Conservation (phyloP, 257 asterid genomes). For the Penstemon barbatus region DNA sequence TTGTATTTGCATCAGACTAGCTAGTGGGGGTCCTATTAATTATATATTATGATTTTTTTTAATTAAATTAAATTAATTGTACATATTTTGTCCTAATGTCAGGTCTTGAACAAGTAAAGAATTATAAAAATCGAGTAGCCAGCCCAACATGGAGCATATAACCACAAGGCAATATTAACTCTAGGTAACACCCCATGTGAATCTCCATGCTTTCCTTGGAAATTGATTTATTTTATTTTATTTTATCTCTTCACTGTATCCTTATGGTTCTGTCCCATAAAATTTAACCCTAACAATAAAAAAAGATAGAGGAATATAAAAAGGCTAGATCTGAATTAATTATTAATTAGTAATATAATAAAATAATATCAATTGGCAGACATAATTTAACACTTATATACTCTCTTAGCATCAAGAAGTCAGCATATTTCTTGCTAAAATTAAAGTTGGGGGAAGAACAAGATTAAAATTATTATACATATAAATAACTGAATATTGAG, state of each 20-base stretch:
- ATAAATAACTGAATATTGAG: no score
- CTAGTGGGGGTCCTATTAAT: no score
- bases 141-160: slow-evolving; percentile 35
- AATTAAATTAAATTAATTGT: background rate
- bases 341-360: background rate
- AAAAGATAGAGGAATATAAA: background rate
- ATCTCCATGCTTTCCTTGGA: slow-evolving; percentile 41
- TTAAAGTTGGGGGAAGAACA: slow-evolving; percentile 6
- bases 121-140: slow-evolving; percentile 23
- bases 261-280: background rate
- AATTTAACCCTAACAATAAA: background rate
- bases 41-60: background rate
- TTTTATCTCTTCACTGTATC: background rate
- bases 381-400: background rate
- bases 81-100: slow-evolving; percentile 12
- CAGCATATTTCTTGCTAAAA: slow-evolving; percentile 2
- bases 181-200: slow-evolving; percentile 55
- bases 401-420: background rate
- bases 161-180: slow-evolving; percentile 37
- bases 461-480: no score
- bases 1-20: no score
- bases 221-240: slow-evolving; percentile 28
- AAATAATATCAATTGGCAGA: no score
- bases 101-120: slow-evolving; percentile 21
- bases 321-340: background rate